Conservation (phyloP, 345 rosid genomes). For the Camelina neglecta region DNA sequence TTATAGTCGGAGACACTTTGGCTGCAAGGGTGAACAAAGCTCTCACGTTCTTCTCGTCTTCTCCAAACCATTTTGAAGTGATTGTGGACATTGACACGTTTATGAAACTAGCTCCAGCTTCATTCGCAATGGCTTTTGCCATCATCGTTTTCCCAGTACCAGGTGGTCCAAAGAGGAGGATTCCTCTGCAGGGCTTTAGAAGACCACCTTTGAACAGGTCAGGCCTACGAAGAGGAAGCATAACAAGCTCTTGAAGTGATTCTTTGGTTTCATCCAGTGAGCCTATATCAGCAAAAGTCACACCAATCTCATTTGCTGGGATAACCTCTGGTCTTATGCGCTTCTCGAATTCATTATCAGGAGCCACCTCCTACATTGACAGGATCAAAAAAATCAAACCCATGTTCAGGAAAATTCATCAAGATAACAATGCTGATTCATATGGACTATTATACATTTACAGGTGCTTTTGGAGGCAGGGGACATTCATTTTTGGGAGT, state of each 20-base stretch:
- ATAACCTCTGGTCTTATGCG: constrained; percentile 98
- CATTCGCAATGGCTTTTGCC: constrained; percentile 98
- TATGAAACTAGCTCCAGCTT: constrained; percentile 99
- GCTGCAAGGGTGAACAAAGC: constrained; percentile 94
- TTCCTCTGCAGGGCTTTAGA: constrained; percentile 97
- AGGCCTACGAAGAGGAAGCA: constrained; percentile 98
- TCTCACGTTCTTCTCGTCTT: constrained; percentile 97
- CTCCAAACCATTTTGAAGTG: constrained; percentile 99
- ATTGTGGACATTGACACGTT: constrained; percentile 99
- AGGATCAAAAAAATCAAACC: background rate
- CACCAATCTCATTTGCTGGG: constrained; percentile 95
- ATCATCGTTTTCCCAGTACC: constrained; percentile 99
- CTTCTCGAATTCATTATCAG: constrained; percentile 98
- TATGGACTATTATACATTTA: constrained; percentile 42
- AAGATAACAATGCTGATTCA: constrained; percentile 9
- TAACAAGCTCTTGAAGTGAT: constrained; percentile 96
- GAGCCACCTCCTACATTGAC: constrained; percentile 63
- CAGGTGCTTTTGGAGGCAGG: constrained; percentile 66
- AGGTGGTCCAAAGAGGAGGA: constrained; percentile 97
- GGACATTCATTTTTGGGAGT: constrained; percentile 65
- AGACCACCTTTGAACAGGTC: constrained; percentile 98
- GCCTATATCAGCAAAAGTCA: constrained; percentile 96
- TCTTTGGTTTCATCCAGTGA: constrained; percentile 90
- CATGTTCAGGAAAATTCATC: constrained; percentile 13
- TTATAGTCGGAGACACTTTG: constrained; percentile 96